Evolutionary conservation across 805 yeast genomes (phyloP).

Genomic region (Kodamaea kakaduensis): DNA sequence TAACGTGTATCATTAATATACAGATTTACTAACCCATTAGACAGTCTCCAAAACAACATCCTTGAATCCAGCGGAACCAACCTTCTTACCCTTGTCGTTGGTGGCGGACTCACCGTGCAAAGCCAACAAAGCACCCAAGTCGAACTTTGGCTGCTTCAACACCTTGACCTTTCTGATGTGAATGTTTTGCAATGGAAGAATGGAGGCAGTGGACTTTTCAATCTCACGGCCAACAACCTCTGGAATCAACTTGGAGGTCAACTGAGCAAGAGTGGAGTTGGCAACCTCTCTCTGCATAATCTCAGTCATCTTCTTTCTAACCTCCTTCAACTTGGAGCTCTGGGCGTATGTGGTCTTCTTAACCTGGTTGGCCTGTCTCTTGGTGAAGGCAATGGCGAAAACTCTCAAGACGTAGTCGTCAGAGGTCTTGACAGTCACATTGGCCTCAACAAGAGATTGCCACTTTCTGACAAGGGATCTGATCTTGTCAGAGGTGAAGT

Average conservation of each 20-base stretch:
- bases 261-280: conserved; percentile 92
- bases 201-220: conserved; percentile 90
- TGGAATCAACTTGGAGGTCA: conserved; percentile 95
- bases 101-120: conserved; percentile 94
- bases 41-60: conserved; percentile 98
- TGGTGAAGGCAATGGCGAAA: conserved; percentile 97
- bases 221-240: conserved; percentile 99
- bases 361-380: conserved; percentile 94
- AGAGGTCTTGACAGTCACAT: conserved; percentile 95
- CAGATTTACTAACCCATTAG: conserved; percentile 33
- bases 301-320: conserved; percentile 95
- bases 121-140: conserved; percentile 91
- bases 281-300: conserved; percentile 96
- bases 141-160: conserved; percentile 98
- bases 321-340: conserved; percentile 94
- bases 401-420: conserved; percentile 97
- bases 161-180: conserved; percentile 98
- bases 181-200: conserved; percentile 97
- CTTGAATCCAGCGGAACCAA: conserved; percentile 83
- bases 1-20: conserved; percentile 8
- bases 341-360: conserved; percentile 98
- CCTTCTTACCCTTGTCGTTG: conserved; percentile 96
- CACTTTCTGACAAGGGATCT: conserved; percentile 98
- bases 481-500: conserved; percentile 96
- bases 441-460: conserved; percentile 98